A percentile compares a stretch with the other conserved stretches of the same genome.
These are phyloP conservation scores for Hibiscus trionum DNA, from an alignment of 345 rosid genomes.

Conservation along the genomic window DNA sequence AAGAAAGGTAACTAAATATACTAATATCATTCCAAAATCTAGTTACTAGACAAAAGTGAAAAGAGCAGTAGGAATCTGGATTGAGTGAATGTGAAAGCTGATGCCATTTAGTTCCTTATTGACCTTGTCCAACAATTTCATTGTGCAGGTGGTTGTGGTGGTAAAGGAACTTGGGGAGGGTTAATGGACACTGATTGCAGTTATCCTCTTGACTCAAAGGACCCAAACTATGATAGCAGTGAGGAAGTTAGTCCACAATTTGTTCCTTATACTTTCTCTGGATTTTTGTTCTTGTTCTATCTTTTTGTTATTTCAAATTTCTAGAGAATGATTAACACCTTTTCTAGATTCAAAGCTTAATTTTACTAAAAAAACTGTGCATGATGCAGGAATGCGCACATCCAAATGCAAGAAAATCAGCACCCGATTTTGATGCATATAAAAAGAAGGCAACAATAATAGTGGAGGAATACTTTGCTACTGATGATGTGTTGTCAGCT, in stretches of 20 bases:
- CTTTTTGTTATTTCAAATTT: constrained; percentile 3
- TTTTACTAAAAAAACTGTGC: neutral
- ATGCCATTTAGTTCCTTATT: neutral
- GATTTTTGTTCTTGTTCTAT: neutral
- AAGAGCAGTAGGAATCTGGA: neutral
- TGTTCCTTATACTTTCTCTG: neutral
- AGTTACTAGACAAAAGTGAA: neutral
- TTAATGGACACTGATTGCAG: constrained; percentile 34
- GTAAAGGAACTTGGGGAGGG: constrained; percentile 56
- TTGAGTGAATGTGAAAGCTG: neutral
- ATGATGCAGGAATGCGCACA: constrained; percentile 34
- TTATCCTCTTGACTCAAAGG: constrained; percentile 27
- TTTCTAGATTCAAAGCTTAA: neutral
- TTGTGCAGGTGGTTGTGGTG: constrained; percentile 49
- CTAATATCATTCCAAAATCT: neutral
- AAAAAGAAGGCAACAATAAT: constrained; percentile 50
- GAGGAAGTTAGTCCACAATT: constrained; percentile 32
- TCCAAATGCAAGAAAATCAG: constrained; percentile 18
- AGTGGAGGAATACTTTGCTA: constrained; percentile 76
- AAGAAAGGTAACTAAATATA: constrained; percentile 36
- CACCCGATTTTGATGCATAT: constrained; percentile 37
- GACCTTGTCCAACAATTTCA: neutral
- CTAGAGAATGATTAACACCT: neutral
- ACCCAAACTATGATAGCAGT: constrained; percentile 48
- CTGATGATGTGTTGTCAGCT: constrained; percentile 51